phyloP scores from a whole-genome alignment of 345 rosid genomes.

The Angophora floribunda region DNA sequence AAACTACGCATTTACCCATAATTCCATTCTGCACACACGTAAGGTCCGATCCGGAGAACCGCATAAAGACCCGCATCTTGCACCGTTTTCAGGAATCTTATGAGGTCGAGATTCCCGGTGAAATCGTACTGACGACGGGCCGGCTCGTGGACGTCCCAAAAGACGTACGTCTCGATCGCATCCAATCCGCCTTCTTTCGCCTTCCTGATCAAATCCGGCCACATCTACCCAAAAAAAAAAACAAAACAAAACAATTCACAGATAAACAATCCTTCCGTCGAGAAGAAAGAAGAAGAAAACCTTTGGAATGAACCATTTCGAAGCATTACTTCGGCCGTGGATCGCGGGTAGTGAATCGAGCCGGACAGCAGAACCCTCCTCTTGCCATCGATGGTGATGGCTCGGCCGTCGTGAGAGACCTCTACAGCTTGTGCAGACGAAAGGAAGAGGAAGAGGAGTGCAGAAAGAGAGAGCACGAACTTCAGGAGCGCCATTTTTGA shows the following conservation, averaged over 20 bases:
- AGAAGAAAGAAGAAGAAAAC: background rate
- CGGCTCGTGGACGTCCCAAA: conserved; percentile 65
- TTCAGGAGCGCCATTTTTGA: background rate
- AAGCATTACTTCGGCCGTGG: conserved; percentile 21
- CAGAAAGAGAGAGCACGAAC: background rate
- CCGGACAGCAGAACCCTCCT: conserved; percentile 25
- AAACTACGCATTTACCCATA: conserved; percentile 25
- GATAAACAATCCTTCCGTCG: background rate
- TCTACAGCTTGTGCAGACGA: background rate
- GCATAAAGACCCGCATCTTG: conserved; percentile 38
- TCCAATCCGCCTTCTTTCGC: conserved; percentile 61
- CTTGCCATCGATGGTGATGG: conserved; percentile 22
- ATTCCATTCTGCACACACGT: conserved; percentile 68
- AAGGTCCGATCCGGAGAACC: conserved; percentile 60
- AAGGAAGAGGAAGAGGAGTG: background rate
- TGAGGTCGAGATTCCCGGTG: conserved; percentile 30
- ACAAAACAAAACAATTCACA: background rate
- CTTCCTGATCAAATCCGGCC: conserved; percentile 53
- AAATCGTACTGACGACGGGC: conserved; percentile 44
- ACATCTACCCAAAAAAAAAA: conserved; percentile 28
- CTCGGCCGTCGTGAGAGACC: conserved; percentile 9
- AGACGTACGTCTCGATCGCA: conserved; percentile 55
- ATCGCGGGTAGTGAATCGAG: conserved; percentile 33
- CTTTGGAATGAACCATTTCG: background rate
- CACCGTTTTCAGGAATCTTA: conserved; percentile 51